Evolutionary conservation across 2,329 filamentous ascomycete genomes (phyloP).

Genomic region (Colletotrichum sojae): DNA sequence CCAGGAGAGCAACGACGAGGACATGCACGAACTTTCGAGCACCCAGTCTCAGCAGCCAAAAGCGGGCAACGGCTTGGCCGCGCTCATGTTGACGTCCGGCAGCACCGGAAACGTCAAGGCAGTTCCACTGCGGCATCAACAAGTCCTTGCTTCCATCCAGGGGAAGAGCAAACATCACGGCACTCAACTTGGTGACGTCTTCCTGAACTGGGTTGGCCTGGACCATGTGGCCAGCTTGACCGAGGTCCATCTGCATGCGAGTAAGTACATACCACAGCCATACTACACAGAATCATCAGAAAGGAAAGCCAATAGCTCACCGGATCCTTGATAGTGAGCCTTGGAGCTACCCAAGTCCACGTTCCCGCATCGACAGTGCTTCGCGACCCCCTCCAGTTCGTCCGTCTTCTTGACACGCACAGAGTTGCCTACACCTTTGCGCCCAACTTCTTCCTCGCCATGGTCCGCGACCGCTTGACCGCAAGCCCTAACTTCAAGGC

Average conservation of each 20-base stretch:
- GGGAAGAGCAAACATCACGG: constrained; percentile 53
- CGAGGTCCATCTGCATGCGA: constrained; percentile 66
- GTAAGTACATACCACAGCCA: not conserved
- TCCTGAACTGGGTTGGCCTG: constrained; percentile 65
- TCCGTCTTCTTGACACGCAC: constrained; percentile 56
- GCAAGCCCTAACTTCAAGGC: constrained; percentile 1
- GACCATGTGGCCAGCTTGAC: constrained; percentile 68
- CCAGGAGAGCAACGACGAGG: not conserved
- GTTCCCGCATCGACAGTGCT: constrained; percentile 58
- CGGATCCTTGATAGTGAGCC: constrained; percentile 45
- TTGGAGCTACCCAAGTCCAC: constrained; percentile 61
- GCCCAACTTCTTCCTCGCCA: constrained; percentile 54
- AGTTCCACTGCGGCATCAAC: constrained; percentile 58
- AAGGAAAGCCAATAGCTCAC: not conserved
- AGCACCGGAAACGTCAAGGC: constrained; percentile 66
- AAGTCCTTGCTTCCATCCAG: constrained; percentile 56
- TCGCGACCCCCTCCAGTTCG: constrained; percentile 54
- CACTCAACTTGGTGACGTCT: constrained; percentile 49
- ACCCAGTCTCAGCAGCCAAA: too few species aligned
- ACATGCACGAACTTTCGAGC: too few species aligned
- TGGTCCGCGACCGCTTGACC: constrained; percentile 38
- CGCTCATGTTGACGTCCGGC: constrained; percentile 68
- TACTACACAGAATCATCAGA: too few species aligned
- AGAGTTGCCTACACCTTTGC: constrained; percentile 60
- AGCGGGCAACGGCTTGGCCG: constrained; percentile 44